Percentiles rank a stretch among this genome's conserved stretches.
Evolutionary conservation across 2,329 filamentous ascomycete genomes (phyloP).

Genomic region (Neofusicoccum kwambonambiense): DNA sequence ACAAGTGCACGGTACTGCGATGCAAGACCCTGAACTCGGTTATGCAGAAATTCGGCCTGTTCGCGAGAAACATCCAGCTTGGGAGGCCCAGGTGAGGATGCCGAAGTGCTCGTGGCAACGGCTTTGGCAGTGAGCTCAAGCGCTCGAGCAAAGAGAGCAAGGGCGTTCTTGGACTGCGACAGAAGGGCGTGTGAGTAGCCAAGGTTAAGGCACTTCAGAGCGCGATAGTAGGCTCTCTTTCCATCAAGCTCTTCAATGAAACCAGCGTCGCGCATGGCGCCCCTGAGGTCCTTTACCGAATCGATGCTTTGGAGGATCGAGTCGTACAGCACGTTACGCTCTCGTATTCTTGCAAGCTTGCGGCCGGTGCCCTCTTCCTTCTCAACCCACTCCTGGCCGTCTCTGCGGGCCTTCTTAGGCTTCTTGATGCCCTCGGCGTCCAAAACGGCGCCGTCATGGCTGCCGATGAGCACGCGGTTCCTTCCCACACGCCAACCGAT

Average conservation of each 20-base stretch:
- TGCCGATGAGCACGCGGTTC: conserved; percentile 84
- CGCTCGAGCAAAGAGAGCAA: conserved; percentile 80
- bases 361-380: conserved; percentile 69
- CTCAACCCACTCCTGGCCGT: conserved; percentile 44
- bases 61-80: conserved; percentile 65
- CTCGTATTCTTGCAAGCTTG: conserved; percentile 76
- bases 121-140: conserved; percentile 60
- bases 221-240: conserved; percentile 79
- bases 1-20: conserved; percentile 83
- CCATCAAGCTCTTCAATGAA: conserved; percentile 77
- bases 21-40: conserved; percentile 67
- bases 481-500: conserved; percentile 93
- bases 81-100: conserved; percentile 46
- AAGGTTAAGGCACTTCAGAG: conserved; percentile 84
- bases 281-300: conserved; percentile 83
- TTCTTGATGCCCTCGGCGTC: conserved; percentile 54
- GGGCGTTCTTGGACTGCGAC: conserved; percentile 70
- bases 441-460: conserved; percentile 70
- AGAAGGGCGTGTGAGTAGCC: conserved; percentile 79
- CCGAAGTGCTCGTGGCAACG: conserved; percentile 33
- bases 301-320: conserved; percentile 88
- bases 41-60: conserved; percentile 59
- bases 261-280: conserved; percentile 77
- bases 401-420: conserved; percentile 41
- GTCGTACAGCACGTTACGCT: conserved; percentile 87